Evolutionary conservation across 371 early-diverging fungal species (phyloP), one percentile per base, ranked within the genome.

Genomic region (Mucor ambiguus): DNA sequence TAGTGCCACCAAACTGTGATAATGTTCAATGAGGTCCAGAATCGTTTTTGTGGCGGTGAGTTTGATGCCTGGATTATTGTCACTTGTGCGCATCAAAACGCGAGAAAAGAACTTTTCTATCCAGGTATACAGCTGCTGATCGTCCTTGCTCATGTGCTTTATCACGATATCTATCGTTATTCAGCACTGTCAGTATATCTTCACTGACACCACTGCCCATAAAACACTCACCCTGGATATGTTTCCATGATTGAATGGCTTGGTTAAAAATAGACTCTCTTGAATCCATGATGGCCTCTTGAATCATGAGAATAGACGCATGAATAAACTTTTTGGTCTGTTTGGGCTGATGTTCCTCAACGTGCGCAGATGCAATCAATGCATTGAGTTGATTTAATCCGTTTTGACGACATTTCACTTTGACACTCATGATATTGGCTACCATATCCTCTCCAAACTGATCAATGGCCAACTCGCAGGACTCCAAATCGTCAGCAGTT

Each of bases 221-320:
- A 35, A 28, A 10, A 28, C 1, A 41, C 35, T 24, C 32, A 66
- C 91, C 78, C 33, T 79, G 84, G 37, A 86, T 65, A 22, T 85
- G 75, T 29, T 85, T 80, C 82, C 86, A 89, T 20, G 88, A 59
- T 3, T 74, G 64, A 28, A 90, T 62, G 2, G 86, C 73, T 55
- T 82, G 68, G 37, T 77, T 73, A 16, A 85, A 70, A 5, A 86
- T 78, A 55, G 80, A 77, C 67, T 92, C 93, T 28, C 90, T 79
- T 11, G 83, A 83, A 68, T 93, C 93, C 38, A 82, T 85, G 18
- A 90, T 59, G 1, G 81, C 86, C 26, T 81, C 82, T 64, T 79
- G 77, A 16, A 92, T 75, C 64, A 90, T 79, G 66, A 82, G 78
- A 18, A 89, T 79, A 3, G 81, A 74, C 0, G 91, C 92, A n/a